A percentile compares a stretch with the other conserved stretches of the same genome.
These are phyloP conservation scores for Tolypocladium amazonense DNA, from an alignment of 2,329 filamentous ascomycete genomes.

Conservation along the genomic window DNA sequence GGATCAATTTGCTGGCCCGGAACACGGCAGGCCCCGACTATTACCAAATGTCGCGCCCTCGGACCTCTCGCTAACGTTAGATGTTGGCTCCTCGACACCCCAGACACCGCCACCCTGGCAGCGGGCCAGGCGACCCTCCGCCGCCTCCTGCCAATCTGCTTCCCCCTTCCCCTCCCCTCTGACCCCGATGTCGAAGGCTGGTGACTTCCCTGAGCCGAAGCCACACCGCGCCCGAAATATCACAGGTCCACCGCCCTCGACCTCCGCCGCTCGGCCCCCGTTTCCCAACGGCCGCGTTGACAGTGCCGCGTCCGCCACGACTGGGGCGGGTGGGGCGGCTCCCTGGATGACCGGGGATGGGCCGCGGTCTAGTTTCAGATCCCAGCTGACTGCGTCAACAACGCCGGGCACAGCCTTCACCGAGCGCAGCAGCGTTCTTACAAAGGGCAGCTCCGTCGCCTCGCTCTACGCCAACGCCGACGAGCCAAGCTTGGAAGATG, in stretches of 20 bases:
- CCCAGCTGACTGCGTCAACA: constrained; percentile 43
- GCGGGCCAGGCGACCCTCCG: constrained; percentile 33
- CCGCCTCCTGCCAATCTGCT: constrained; percentile 35
- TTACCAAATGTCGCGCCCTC: constrained; percentile 16
- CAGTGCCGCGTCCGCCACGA: constrained; percentile 27
- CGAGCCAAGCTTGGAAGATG: constrained; percentile 52
- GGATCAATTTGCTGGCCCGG: constrained; percentile 9
- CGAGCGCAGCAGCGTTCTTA: constrained; percentile 72
- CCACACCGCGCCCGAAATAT: constrained; percentile 17
- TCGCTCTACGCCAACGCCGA: constrained; percentile 45
- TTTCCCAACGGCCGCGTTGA: constrained; percentile 18
- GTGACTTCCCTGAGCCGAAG: constrained; percentile 27
- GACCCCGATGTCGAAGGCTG: constrained; percentile 25
- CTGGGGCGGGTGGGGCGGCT: constrained; percentile 14
- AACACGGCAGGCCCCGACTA: constrained; percentile 20
- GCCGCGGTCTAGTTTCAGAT: constrained; percentile 44
- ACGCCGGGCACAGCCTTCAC: constrained; percentile 55
- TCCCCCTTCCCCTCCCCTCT: constrained; percentile 34
- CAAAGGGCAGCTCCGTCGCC: constrained; percentile 66
- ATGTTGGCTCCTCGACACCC: constrained; percentile 14
- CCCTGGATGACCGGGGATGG: constrained; percentile 42
- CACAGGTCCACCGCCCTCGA: constrained; percentile 10
- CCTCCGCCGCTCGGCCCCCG: constrained; percentile 15
- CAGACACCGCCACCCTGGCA: constrained; percentile 26
- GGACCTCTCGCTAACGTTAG: constrained; percentile 15